Percentiles rank a stretch among this genome's conserved stretches.
Evolutionary conservation across 179 eudicot genomes (phyloP).

Genomic region (Amaranthus tricolor): DNA sequence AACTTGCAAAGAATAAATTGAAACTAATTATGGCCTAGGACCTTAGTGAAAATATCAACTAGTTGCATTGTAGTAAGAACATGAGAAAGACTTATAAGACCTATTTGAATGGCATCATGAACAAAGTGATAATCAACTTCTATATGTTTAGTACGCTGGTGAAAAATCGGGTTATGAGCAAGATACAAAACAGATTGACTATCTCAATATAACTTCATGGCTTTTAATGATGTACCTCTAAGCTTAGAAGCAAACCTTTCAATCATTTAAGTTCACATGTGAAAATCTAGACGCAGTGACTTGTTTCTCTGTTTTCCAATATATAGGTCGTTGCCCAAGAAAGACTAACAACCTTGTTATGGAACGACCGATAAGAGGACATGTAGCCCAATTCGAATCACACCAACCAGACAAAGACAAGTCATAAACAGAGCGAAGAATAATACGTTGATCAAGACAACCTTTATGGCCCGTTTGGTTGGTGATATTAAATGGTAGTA

Average conservation of each 20-base stretch:
- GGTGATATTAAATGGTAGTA: too few species aligned
- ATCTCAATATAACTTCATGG: not conserved
- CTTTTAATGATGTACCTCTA: not conserved
- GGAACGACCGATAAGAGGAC: not conserved
- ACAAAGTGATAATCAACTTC: too few species aligned
- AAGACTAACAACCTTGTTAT: not conserved
- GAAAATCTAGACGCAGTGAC: not conserved
- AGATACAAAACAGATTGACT: not conserved
- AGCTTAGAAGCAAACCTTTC: not conserved
- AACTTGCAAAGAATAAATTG: too few species aligned
- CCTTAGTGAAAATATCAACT: too few species aligned
- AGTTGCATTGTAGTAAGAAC: too few species aligned
- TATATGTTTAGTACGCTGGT: too few species aligned
- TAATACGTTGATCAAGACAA: not conserved
- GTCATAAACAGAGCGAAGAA: not conserved
- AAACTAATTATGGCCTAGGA: too few species aligned
- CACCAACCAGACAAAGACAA: not conserved
- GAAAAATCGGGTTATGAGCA: not conserved
- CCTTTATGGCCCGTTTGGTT: not conserved
- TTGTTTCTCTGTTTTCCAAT: not conserved
- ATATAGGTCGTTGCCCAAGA: not conserved
- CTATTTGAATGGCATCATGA: too few species aligned
- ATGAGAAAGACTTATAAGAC: too few species aligned
- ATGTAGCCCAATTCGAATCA: not conserved
- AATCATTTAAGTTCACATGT: constrained; percentile 1